Evolutionary conservation across 192 early-diverging fungal genomes (phyloP).

Genomic region (Coemansia sp.): DNA sequence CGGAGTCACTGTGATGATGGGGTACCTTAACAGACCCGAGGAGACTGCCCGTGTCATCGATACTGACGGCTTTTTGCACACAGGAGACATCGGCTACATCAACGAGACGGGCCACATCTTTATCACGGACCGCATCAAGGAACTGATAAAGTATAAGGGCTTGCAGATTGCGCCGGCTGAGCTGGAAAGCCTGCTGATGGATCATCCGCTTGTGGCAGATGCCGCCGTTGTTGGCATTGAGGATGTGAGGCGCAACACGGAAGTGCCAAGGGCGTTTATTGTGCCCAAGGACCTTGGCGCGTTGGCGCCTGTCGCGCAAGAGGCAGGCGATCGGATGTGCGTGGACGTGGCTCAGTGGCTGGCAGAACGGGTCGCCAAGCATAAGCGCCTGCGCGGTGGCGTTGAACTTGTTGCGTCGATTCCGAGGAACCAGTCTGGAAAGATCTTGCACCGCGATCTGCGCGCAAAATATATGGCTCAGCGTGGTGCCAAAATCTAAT

Average conservation of each 20-base stretch:
- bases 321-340: neutral
- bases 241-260: constrained; percentile 58
- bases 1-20: constrained; percentile 78
- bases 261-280: constrained; percentile 76
- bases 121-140: constrained; percentile 75
- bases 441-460: constrained; percentile 38
- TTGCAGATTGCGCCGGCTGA: constrained; percentile 81
- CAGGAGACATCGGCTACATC: constrained; percentile 74
- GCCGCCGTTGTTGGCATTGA: constrained; percentile 67
- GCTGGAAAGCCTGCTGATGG: constrained; percentile 70
- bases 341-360: constrained; percentile 20
- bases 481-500: constrained; percentile 28
- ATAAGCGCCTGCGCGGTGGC: constrained; percentile 48
- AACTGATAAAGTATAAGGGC: constrained; percentile 92
- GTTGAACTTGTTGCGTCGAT: constrained; percentile 23
- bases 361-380: constrained; percentile 20
- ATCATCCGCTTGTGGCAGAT: constrained; percentile 66
- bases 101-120: constrained; percentile 62
- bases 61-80: constrained; percentile 75
- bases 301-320: neutral
- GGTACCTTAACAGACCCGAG: constrained; percentile 75
- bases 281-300: constrained; percentile 34
- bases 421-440: constrained; percentile 37
- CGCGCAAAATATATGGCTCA: constrained; percentile 16
- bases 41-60: constrained; percentile 70